These are phyloP conservation scores for Beauveria varroae DNA, from an alignment of 2,329 filamentous ascomycete species.

Conservation along the genomic window DNA sequence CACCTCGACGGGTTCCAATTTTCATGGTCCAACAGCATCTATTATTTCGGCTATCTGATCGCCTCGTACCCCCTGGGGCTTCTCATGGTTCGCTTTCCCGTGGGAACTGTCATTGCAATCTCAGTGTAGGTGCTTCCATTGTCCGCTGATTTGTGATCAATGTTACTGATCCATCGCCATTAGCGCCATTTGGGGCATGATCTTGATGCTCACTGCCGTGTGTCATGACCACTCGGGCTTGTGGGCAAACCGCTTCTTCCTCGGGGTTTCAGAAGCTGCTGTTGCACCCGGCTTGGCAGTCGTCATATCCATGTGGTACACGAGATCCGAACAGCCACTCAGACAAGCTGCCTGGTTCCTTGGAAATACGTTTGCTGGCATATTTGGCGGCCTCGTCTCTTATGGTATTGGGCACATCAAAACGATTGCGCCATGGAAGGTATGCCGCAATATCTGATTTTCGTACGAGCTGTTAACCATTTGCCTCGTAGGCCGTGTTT, in stretches of 20 bases:
- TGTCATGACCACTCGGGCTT: slow-evolving; percentile 17
- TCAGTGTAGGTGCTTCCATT: background rate
- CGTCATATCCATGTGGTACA: slow-evolving; percentile 28
- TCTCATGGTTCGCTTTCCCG: slow-evolving; percentile 20
- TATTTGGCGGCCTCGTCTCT: slow-evolving; percentile 19
- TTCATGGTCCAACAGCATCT: slow-evolving; percentile 42
- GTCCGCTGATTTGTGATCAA: too few species aligned
- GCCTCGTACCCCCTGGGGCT: slow-evolving; percentile 20
- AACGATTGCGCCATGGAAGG: background rate
- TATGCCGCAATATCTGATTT: background rate
- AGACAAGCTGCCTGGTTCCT: slow-evolving; percentile 22
- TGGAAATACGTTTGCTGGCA: slow-evolving; percentile 18
- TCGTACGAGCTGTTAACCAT: background rate
- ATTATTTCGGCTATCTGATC: slow-evolving; percentile 43
- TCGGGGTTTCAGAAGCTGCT: slow-evolving; percentile 24
- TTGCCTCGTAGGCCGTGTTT: slow-evolving; percentile 1
- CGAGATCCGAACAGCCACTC: slow-evolving; percentile 20
- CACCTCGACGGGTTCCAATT: slow-evolving; percentile 41
- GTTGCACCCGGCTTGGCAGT: slow-evolving; percentile 24
- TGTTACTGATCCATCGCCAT: background rate
- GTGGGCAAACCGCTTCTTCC: slow-evolving; percentile 24
- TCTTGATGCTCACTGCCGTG: background rate
- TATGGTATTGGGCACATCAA: slow-evolving; percentile 19
- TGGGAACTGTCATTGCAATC: slow-evolving; percentile 16
- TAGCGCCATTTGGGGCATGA: background rate